Base-by-base conservation (phyloP, 768 basidiomycete species). In the Sutorius australiensis region DNA sequence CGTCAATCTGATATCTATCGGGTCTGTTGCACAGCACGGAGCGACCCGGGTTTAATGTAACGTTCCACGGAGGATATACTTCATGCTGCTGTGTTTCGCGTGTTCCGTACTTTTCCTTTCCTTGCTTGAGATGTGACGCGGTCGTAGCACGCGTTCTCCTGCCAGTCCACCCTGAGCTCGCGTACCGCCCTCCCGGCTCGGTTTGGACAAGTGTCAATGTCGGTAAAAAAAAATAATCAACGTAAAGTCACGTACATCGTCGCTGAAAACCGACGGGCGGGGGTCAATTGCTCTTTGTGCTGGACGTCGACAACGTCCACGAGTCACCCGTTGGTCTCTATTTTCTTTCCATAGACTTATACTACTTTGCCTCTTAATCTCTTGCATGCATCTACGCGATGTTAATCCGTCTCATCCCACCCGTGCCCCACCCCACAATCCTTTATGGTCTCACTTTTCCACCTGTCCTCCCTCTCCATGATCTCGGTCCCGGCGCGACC, bases 371-470 rank as follows among this genome's bases (percentile, higher is more conserved):
- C 27, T 61, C 47, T 50, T 71, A 69, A 71, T 68, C 46, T 43
- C 5, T 38, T 50, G 33, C 50, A 17, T 33, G 41, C 57, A 33
- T 46, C 31, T 10, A 32, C 57, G 58, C 53, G 56, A 87, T 87
- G 86, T 70, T 81, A 61, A 78, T 87, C 63, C 77, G 76, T 64
- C 79, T 87, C 54, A 47, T 73, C 30, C 73, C 75, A 21, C 69
- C 73, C 4, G 59, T 71, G 3, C 70, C 75, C 5, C 72, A 77
- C 38, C 77, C 83, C 12, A 76, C 78, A 38, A 78, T 89, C 54
- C 74, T 84, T 59, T 85, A 86, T 67, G 77, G 74, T 3, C 65
- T 87, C 40, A 61, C 76, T 32, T 85, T 87, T 58, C 71, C 76
- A 14, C 57, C 52, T 30, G 67, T 73, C 46, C 71, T 79, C 13